phyloP scores from a whole-genome alignment of 2,329 filamentous ascomycete species.

The Ophiostoma tasmaniense region DNA sequence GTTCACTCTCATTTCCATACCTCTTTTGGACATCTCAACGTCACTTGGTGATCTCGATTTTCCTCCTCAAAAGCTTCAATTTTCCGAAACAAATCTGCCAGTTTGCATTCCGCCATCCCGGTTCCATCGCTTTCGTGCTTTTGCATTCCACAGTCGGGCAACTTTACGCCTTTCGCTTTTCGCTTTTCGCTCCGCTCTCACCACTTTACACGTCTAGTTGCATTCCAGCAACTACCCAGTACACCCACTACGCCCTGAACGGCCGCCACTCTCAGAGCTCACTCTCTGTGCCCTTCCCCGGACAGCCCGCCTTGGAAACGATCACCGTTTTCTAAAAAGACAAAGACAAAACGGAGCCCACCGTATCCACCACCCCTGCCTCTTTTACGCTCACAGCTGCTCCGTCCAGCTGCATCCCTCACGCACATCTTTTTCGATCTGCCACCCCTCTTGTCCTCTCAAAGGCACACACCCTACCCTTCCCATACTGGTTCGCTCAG shows the following conservation, averaged over 20 bases:
- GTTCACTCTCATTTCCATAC: neutral
- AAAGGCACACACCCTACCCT: neutral
- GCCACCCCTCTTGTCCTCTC: constrained; percentile 11
- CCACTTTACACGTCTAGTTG: neutral
- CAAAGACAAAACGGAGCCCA: neutral
- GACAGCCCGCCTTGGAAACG: neutral
- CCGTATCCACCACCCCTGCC: constrained; percentile 8
- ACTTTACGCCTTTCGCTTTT: neutral
- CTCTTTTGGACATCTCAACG: neutral
- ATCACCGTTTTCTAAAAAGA: constrained; percentile 11
- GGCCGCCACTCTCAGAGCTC: neutral
- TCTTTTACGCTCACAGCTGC: constrained; percentile 4
- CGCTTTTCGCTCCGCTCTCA: no score
- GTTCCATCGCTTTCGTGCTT: neutral
- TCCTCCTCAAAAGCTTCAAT: neutral
- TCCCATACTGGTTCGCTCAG: constrained; percentile 15
- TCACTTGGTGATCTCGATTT: neutral
- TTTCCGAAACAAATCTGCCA: neutral
- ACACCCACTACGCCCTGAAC: constrained; percentile 5
- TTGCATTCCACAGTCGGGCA: constrained; percentile 15
- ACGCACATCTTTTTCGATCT: neutral
- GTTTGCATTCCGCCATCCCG: constrained; percentile 3
- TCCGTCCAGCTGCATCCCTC: constrained; percentile 13
- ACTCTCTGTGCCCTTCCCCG: neutral
- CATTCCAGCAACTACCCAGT: constrained; percentile 1